phyloP scores from a whole-genome alignment of 2,329 filamentous ascomycete genomes.

The Aspergillus niger region DNA sequence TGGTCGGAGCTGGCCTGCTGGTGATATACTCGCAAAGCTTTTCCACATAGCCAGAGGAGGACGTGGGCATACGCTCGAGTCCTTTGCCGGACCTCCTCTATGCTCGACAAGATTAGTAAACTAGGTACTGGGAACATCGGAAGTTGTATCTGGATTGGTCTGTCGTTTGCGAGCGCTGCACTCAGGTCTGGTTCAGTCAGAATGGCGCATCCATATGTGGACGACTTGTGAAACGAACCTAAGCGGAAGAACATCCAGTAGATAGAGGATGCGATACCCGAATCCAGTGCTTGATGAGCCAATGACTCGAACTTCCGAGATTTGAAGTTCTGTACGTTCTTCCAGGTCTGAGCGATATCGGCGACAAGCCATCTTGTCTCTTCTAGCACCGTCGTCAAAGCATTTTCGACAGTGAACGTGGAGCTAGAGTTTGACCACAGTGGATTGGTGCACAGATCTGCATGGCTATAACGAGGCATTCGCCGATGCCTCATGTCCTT shows the following conservation, averaged over 20 bases:
- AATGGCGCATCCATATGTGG: background rate
- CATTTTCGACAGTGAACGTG: slow-evolving; percentile 11
- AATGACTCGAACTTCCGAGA: slow-evolving; percentile 14
- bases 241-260: slow-evolving; percentile 34
- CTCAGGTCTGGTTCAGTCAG: slow-evolving; percentile 25
- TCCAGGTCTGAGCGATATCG: slow-evolving; percentile 22
- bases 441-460: background rate
- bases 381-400: slow-evolving; percentile 20
- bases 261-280: slow-evolving; percentile 26
- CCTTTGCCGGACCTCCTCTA: slow-evolving; percentile 17
- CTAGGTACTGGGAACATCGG: slow-evolving; percentile 20
- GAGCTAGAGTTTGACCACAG: background rate
- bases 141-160: slow-evolving; percentile 18
- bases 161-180: slow-evolving; percentile 27
- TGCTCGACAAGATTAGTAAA: slow-evolving; percentile 13
- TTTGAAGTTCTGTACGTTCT: slow-evolving; percentile 7
- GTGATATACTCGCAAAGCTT: slow-evolving; percentile 23
- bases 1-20: slow-evolving; percentile 15
- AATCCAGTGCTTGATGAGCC: slow-evolving; percentile 16
- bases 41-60: slow-evolving; percentile 31
- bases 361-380: slow-evolving; percentile 18
- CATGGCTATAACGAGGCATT: background rate
- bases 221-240: slow-evolving; percentile 21
- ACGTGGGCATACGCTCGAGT: slow-evolving; percentile 22
- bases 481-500: background rate